phyloP scores from a whole-genome alignment of 768 basidiomycete genomes.

The Scleroderma bovista region DNA sequence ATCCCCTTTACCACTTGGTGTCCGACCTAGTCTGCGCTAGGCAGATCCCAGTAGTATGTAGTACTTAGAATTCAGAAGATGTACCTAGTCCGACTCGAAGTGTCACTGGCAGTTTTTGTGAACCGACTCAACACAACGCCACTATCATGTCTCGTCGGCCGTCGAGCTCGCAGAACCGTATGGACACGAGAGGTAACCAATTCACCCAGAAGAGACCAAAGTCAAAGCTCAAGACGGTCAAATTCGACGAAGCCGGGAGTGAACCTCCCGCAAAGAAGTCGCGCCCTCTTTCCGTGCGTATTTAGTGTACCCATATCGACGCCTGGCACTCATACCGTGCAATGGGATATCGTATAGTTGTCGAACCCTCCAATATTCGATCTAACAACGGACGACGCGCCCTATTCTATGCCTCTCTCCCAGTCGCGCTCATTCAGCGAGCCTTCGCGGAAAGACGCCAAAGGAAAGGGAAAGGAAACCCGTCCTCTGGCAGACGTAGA shows the following conservation, averaged over 20 bases:
- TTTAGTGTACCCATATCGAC: not conserved
- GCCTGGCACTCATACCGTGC: not conserved
- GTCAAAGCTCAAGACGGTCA: constrained; percentile 20
- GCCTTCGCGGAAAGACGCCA: constrained; percentile 10
- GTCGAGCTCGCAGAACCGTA: constrained; percentile 1
- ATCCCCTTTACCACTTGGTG: too few species aligned
- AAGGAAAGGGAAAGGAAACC: constrained; percentile 20
- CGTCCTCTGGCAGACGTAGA: not conserved
- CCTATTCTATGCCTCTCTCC: not conserved
- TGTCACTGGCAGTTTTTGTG: too few species aligned
- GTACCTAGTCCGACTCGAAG: too few species aligned
- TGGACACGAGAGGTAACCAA: not conserved
- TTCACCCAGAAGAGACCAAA: constrained; percentile 3
- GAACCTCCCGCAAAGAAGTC: constrained; percentile 19
- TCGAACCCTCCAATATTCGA: constrained; percentile 13
- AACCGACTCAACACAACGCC: too few species aligned
- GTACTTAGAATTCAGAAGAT: too few species aligned
- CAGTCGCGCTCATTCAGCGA: constrained; percentile 2
- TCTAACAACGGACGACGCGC: constrained; percentile 17
- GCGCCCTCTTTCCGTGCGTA: constrained; percentile 4
- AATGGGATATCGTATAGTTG: not conserved
- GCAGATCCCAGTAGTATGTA: too few species aligned
- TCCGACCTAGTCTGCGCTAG: too few species aligned
- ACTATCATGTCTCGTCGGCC: constrained; percentile 16
- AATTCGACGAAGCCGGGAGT: constrained; percentile 11